Evolutionary conservation across 73 alveolate species (phyloP), one percentile per base, ranked within the genome.

Genomic region (Paramecium octaurelia): DNA sequence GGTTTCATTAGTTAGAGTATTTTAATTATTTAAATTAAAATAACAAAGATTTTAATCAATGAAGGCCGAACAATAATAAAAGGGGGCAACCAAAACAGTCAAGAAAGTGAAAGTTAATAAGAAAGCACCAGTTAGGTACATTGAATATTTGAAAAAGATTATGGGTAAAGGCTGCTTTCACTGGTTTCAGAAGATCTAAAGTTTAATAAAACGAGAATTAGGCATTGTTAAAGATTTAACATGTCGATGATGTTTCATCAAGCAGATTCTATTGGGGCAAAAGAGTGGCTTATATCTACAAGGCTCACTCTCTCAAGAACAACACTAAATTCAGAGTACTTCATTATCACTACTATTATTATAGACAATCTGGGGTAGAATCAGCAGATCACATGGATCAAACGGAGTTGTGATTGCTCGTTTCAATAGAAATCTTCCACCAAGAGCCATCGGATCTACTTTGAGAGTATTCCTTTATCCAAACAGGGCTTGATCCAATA

Each of bases 401-500:
- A 97, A 94, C 85, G 99, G 99, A 46, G 93, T 93, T 23, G 99
- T 95, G 80, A 92, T 96, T 89, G 99, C 98, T 21, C 87, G 95
- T 70, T 97, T 97, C 95, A 93, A 92, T 43, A 94, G 93, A 75
- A 97, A 97, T 90, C 96, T 97, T 35, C 99, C 99, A 57, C 97
- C 98, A 21, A 93, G 96, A 92, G 99, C 99, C 44, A 96, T 97
- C 42, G 99, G 99, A 11, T 77, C 96, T 48, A 42, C 86, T 50
- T 95, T 97, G 84, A 97, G 99, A 97, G 99, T 97, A 44, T 92
- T 97, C 97, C 98, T 97, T 68, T 96, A 96, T 93, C 98, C 98
- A 71, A 89, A 89, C 43, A 89, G 94, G 27, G 94, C 92, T 44
- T 89, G 94, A 89, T 31, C 42, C 42, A 64, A 8, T 64, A 64